Base-by-base conservation (phyloP, 139 green algal genomes). In the Chlorella sp. region DNA sequence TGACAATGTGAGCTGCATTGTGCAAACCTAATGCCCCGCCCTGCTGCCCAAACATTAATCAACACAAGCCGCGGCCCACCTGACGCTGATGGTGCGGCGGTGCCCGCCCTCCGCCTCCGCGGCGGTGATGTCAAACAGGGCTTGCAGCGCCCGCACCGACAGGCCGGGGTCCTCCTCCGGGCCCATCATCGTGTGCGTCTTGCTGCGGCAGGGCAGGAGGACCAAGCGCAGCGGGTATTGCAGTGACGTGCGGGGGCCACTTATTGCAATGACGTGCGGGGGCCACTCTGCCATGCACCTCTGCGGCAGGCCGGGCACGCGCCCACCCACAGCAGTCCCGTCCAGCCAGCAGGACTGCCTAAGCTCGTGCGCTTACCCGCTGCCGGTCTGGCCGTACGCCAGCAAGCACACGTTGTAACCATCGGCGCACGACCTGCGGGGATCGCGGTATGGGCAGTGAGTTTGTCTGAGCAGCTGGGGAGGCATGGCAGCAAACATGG, bases 361-460 rank as follows among this genome's bases (percentile, higher is more conserved):
- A n/a, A 38, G 4, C 62, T 3, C 7, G 51, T 60, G 51, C 14
- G 62, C 62, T 69, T 8, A 60, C 51, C 51, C 79, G 32, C 60
- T 82, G n/a, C 86, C 88, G 7, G 88, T 90, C 74, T 90, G 88
- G 32, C 88, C 88, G 68, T 91, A 91, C 14, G 85, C 85, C 67
- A 91, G 87, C 34, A 91, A 77, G 85, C 85, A 91, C 13, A 88
- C 85, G 69, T 88, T 88, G 80, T 90, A 88, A 20, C 89, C 89
- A 56, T 96, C 92, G 19, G 95, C 67, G 40, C 77, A 85, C 7
- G 73, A 83, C 77, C 77, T 83, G 77, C 6, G 13, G 26, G 22
- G 20, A 40, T 5, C 8, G 46, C 8, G 11, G 46, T 54, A n/a
- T n/a, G n/a, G n/a, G n/a, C n/a, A n/a, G n/a, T n/a, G n/a, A n/a